Percentiles rank a stretch among this genome's conserved stretches.
phyloP scores from a whole-genome alignment of 495 filamentous ascomycete genomes.

The Sporormia fimetaria region DNA sequence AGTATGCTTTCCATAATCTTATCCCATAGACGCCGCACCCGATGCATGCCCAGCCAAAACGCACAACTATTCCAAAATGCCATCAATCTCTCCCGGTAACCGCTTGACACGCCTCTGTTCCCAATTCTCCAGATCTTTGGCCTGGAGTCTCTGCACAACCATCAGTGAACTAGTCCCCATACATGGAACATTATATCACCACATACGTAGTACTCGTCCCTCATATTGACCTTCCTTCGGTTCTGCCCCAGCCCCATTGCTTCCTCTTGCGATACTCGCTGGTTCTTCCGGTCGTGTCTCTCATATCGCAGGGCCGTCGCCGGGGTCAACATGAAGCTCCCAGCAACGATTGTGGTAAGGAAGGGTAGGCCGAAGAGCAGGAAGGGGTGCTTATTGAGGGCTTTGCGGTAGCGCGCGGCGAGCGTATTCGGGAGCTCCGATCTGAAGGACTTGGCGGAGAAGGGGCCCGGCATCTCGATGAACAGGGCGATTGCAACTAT shows the following conservation, averaged over 20 bases:
- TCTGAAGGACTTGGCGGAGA: constrained; percentile 52
- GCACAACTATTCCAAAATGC: constrained; percentile 41
- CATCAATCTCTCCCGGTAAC: constrained; percentile 80
- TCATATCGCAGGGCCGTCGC: constrained; percentile 90
- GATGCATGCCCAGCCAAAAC: constrained; percentile 2
- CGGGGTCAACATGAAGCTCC: constrained; percentile 87
- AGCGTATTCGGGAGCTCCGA: constrained; percentile 46
- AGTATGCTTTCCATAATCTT: not conserved
- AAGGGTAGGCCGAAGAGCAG: constrained; percentile 94
- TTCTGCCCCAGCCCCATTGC: constrained; percentile 64
- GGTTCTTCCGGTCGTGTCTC: constrained; percentile 74
- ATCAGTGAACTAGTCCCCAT: constrained; percentile 7
- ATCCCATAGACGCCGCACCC: constrained; percentile 1
- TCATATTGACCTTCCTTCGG: constrained; percentile 61
- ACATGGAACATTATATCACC: not conserved
- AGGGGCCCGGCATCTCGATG: constrained; percentile 51
- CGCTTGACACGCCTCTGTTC: constrained; percentile 88
- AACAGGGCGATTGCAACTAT: constrained; percentile 45
- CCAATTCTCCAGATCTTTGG: constrained; percentile 90
- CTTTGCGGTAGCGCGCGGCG: constrained; percentile 60
- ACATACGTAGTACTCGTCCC: constrained; percentile 92
- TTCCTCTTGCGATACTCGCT: constrained; percentile 72
- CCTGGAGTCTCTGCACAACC: constrained; percentile 58
- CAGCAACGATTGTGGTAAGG: constrained; percentile 80
- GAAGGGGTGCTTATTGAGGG: constrained; percentile 68